These are phyloP conservation scores for Cordyceps pruinosa DNA, from an alignment of 2,329 filamentous ascomycete species.

Conservation along the genomic window DNA sequence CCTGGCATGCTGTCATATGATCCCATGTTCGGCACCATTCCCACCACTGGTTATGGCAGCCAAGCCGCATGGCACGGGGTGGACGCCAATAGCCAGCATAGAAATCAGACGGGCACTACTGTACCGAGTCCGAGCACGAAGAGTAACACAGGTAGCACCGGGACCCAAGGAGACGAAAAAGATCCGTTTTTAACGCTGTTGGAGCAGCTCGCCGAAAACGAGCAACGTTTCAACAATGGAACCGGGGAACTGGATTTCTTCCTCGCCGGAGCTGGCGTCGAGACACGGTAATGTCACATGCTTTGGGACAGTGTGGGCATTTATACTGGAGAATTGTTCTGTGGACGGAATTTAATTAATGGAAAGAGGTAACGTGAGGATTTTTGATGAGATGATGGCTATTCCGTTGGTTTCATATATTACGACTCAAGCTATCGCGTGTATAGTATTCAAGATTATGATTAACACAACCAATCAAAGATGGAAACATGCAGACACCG, in stretches of 20 bases:
- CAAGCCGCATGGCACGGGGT: conserved; percentile 45
- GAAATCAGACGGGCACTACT: conserved; percentile 32
- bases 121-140: conserved; percentile 38
- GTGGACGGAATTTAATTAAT: conserved; percentile 2
- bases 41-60: conserved; percentile 47
- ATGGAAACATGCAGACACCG: background rate
- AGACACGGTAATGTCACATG: background rate
- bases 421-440: too few species aligned
- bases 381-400: background rate
- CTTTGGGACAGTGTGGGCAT: background rate
- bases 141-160: conserved; percentile 45
- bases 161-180: conserved; percentile 55
- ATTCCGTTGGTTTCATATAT: background rate
- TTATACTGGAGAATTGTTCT: background rate
- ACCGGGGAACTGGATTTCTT: conserved; percentile 77
- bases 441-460: background rate
- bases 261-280: conserved; percentile 32
- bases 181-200: conserved; percentile 74
- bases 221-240: conserved; percentile 52
- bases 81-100: conserved; percentile 29
- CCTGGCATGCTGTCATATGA: conserved; percentile 34
- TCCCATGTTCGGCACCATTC: conserved; percentile 52
- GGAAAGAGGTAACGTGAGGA: background rate
- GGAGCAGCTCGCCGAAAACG: conserved; percentile 78
- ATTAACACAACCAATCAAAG: background rate